Base-by-base conservation (phyloP, 495 filamentous ascomycete species). In the Hypoxylon subgilvum region DNA sequence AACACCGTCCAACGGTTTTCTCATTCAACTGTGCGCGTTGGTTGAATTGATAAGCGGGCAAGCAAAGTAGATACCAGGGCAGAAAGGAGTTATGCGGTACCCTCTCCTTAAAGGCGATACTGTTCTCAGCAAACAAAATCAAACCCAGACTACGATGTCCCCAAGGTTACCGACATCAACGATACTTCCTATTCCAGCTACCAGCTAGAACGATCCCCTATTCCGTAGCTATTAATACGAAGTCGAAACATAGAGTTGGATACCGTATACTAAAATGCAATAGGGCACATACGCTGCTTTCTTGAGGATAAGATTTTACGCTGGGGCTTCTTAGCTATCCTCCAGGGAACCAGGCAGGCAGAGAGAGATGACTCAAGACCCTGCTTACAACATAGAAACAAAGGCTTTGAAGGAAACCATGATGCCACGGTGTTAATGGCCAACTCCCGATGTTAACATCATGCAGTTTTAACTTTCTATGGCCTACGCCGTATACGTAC, bases 131-230 rank as follows among this genome's bases (percentile, higher is more conserved):
- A 14, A 51, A 22, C 31, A 25, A 34, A 10, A 30, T 43, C 19
- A 31, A 2, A 19, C 14, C 3, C 1, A 13, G 10, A 40, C 30
- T 2, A 23, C 34, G 19, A 50, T 21, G 23, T 5, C 23, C 23
- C 22, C 1, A 32, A 30, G 30, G 27, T 25, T 31, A 39, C 19
- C 21, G 30, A 27, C 36, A 18, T 50, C 43, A 43, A 63, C 16
- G 30, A 53, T 38, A 21, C 18, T 42, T 21, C 14, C 6, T 12
- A 35, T 22, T 21, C 23, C 42, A 17, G 27, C 14, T 1, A 16
- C 16, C 14, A 57, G 9, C 52, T 13, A 48, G 17, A 47, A 41
- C 46, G 17, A 35, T 22, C n/a, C n/a, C 18, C 14, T 43, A 35
- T 27, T 23, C 22, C 12, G 8, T 27, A 25, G 30, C n/a, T 13